phyloP scores from a whole-genome alignment of 306 rosid species.

The Dalbergia cochinchinensis region DNA sequence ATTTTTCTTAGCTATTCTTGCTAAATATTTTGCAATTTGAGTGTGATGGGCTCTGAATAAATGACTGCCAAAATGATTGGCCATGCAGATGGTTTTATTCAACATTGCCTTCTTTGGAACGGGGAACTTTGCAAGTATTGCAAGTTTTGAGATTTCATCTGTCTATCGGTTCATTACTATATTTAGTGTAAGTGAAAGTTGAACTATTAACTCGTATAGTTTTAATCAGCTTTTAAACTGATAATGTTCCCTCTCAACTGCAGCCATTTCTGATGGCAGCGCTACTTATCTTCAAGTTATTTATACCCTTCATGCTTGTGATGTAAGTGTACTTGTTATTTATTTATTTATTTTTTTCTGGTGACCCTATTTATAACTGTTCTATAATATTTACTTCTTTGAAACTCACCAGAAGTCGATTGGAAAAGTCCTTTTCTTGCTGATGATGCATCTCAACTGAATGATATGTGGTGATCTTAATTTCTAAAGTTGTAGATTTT shows the following conservation, averaged over 20 bases:
- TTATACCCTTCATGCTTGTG: conserved; percentile 90
- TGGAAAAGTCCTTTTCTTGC: conserved; percentile 25
- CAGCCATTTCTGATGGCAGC: conserved; percentile 98
- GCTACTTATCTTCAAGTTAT: conserved; percentile 85
- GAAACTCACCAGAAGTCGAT: conserved; percentile 12
- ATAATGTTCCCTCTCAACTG: conserved; percentile 41
- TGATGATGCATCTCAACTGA: conserved; percentile 8
- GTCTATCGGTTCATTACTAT: conserved; percentile 90
- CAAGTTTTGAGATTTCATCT: conserved; percentile 94
- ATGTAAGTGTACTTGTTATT: conserved; percentile 63
- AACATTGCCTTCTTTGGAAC: conserved; percentile 93
- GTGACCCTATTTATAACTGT: conserved; percentile 14
- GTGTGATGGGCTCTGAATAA: background rate
- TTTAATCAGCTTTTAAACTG: conserved; percentile 44
- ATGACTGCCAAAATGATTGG: conserved; percentile 9
- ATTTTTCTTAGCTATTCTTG: conserved; percentile 22
- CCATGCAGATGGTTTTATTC: conserved; percentile 80
- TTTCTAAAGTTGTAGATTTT: conserved; percentile 36
- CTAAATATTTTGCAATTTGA: conserved; percentile 22
- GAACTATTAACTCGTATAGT: conserved; percentile 24
- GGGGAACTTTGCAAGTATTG: conserved; percentile 92
- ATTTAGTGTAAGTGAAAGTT: conserved; percentile 77
- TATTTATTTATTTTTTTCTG: background rate
- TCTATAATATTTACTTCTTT: conserved; percentile 28
- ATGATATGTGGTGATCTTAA: conserved; percentile 2